Evolutionary conservation across 768 basidiomycete species (phyloP), one percentile per base, ranked within the genome.

Genomic region (Brasilioporus rufonigricans): DNA sequence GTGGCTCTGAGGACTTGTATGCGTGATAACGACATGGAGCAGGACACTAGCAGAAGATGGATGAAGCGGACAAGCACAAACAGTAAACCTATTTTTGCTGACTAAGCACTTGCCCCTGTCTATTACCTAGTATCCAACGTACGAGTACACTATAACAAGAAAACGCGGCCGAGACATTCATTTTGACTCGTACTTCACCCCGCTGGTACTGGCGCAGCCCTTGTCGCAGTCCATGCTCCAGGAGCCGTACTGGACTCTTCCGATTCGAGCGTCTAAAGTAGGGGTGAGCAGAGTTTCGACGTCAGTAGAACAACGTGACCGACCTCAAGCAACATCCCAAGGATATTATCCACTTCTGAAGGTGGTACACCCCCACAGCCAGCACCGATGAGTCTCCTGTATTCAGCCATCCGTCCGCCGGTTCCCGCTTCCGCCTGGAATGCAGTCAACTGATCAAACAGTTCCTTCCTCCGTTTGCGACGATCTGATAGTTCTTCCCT

Each of bases 371-470:
- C 89, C 23, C 93, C 93, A 73, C 92, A 96, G 0, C 92, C 94
- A 16, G 92, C 86, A 31, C 89, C 87, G 63, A 99, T 94, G 48
- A 99, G 71, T 58, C 87, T 78, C 61, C 94, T 77, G 69, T 98
- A 99, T 60, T 95, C 89, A 5, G 81, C 78, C 85, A 98, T 95
- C 58, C 86, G 79, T 38, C 90, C 91, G 29, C 88, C 85, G 1
- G 94, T 97, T 5, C 95, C 95, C 1, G 90, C 86, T 71, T 95
- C 92, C 19, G 91, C 88, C 68, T 94, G 90, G 71, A 90, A 87
- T 29, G 77, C 80, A 12, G 89, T 89, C 60, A 91, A 77, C 54
- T 84, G 82, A 46, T 88, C 86, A 61, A 97, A 93, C 56, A 84
- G 76, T 13, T 77, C 78, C 61, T 83, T 82, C 66, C 93, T 81